Evolutionary conservation across 352 stramenopile species (phyloP), one percentile per base, ranked within the genome.

Genomic region (Pythium utonaiense): DNA sequence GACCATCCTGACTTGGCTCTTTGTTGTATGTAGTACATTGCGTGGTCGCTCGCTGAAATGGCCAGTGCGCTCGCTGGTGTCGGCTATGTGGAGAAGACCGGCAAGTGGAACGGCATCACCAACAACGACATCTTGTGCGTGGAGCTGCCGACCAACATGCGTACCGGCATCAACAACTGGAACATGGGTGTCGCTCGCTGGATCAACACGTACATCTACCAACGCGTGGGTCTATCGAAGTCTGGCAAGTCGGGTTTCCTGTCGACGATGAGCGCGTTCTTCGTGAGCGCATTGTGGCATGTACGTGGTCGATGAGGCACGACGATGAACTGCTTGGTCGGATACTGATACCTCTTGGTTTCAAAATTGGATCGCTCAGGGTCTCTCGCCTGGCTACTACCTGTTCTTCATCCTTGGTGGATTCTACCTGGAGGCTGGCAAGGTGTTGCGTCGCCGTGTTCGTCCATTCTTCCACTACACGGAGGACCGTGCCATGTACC

Each of bases 161-260:
- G 86, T 44, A 83, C 92, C 19, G 83, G 80, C 22, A 93, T 93
- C 61, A 95, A 95, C 73, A 91, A 89, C 70, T 95, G 86, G 86
- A 95, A 95, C 70, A 95, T 88, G 45, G 85, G 85, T 16, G 86
- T 95, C 51, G 86, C 86, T 16, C 74, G 73, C 28, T 95, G 86
- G 86, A 88, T 90, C 61, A 93, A 95, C 66, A 93, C 86, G 19
- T 95, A 95, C 64, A 89, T 95, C 50, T 95, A 95, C 69, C 86
- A 95, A 60, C 86, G 86, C 36, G 77, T 95, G 3, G 82, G 72
- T 14, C 68, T 92, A 21, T 89, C 81, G 56, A 91, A 92, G 72
- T 88, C 81, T 16, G 83, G 86, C 36, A 92, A 91, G 60, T 64
- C 86, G 31, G 76, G 74, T 7, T 42, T 89, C 19, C 8, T 89